These are phyloP conservation scores for Trypanosoma rangeli DNA, from an alignment of 208 protist species.

Conservation along the genomic window DNA sequence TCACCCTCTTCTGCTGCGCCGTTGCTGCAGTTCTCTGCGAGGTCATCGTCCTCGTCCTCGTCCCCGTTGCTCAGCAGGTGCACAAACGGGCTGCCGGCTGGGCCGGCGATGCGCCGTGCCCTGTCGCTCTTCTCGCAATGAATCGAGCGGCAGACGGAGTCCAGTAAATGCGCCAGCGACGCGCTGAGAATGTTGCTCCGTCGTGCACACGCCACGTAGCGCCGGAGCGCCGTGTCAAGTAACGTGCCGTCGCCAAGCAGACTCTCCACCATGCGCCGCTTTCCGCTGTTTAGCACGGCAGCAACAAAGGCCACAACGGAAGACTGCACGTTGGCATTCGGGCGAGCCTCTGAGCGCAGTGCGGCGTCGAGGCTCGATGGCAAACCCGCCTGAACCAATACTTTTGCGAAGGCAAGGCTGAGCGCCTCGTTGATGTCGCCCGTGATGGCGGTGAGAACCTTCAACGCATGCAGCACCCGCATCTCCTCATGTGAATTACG, in stretches of 20 bases:
- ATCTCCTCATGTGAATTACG: constrained; percentile 30
- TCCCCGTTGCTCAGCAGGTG: constrained; percentile 12
- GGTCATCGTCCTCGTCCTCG: constrained; percentile 25
- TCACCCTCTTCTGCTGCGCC: neutral
- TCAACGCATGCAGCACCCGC: constrained; percentile 47
- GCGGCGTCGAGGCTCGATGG: constrained; percentile 19
- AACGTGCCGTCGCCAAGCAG: constrained; percentile 19
- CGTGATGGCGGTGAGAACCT: constrained; percentile 34
- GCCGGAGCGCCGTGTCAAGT: constrained; percentile 38
- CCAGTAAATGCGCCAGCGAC: constrained; percentile 51
- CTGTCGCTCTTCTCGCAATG: constrained; percentile 45
- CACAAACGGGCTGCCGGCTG: constrained; percentile 17
- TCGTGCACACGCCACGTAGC: constrained; percentile 40
- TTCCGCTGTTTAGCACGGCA: constrained; percentile 17
- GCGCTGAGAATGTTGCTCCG: constrained; percentile 58
- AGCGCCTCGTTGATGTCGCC: constrained; percentile 32
- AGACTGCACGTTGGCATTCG: constrained; percentile 53
- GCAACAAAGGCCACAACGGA: constrained; percentile 48
- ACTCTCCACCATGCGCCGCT: constrained; percentile 8
- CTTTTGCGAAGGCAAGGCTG: constrained; percentile 24
- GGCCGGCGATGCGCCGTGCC: neutral
- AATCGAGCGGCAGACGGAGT: constrained; percentile 40
- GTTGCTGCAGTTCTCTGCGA: constrained; percentile 20
- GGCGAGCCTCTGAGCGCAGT: constrained; percentile 29
- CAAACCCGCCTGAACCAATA: constrained; percentile 33